Evolutionary conservation across 441 rosid species (phyloP).

Genomic region (Populus hybrid): DNA sequence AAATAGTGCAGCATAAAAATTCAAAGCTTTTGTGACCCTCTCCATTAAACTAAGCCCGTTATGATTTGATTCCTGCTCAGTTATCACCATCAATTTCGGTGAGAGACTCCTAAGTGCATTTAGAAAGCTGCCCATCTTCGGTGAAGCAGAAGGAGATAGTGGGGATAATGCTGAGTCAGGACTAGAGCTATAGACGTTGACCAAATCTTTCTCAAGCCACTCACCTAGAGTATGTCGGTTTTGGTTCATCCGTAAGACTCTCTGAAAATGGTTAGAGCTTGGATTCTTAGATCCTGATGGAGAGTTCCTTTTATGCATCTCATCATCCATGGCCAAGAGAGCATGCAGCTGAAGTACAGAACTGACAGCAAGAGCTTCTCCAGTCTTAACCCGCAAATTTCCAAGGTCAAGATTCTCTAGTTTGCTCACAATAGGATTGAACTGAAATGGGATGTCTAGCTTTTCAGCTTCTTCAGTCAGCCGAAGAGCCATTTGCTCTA

Average conservation of each 20-base stretch:
- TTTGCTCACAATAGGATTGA: constrained; percentile 50
- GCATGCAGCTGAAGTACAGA: constrained; percentile 66
- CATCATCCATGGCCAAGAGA: constrained; percentile 55
- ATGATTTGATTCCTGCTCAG: too few species aligned
- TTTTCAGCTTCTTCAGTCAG: constrained; percentile 65
- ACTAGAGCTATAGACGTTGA: too few species aligned
- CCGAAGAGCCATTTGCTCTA: constrained; percentile 55
- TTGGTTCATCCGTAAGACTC: constrained; percentile 35
- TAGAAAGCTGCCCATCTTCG: too few species aligned
- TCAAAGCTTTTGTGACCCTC: constrained; percentile 16
- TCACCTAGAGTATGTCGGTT: constrained; percentile 51
- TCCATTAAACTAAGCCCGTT: too few species aligned
- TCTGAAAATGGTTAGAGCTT: constrained; percentile 28
- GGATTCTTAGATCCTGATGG: constrained; percentile 33
- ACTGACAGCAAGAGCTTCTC: constrained; percentile 71
- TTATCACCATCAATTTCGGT: too few species aligned
- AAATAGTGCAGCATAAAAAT: constrained; percentile 80
- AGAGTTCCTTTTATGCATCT: constrained; percentile 32
- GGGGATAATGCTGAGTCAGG: too few species aligned
- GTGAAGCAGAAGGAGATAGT: too few species aligned
- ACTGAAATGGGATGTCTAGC: constrained; percentile 64
- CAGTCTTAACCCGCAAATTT: constrained; percentile 56
- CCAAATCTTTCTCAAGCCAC: constrained; percentile 15
- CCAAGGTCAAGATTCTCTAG: constrained; percentile 53
- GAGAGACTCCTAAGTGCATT: too few species aligned